These are phyloP conservation scores for Colletotrichum tropicicola DNA, from an alignment of 2,329 filamentous ascomycete species.

Conservation along the genomic window DNA sequence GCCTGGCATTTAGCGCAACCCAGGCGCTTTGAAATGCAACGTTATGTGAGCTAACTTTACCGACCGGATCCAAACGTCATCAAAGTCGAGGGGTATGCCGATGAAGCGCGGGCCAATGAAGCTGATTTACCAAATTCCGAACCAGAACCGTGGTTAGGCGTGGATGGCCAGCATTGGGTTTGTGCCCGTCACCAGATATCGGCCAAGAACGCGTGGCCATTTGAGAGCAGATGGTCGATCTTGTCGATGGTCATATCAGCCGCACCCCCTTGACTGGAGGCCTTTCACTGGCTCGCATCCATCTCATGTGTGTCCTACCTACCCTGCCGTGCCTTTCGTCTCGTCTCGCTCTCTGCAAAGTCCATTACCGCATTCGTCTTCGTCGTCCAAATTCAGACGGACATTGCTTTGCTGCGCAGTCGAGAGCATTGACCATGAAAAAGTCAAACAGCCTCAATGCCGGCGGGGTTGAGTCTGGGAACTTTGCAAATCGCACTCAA, in stretches of 20 bases:
- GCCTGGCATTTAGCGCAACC: background rate
- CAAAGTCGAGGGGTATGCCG: background rate
- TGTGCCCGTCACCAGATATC: background rate
- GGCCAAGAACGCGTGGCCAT: conserved; percentile 2
- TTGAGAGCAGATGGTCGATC: background rate
- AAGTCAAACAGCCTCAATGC: conserved; percentile 3
- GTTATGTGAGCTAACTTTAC: background rate
- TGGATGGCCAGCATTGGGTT: background rate
- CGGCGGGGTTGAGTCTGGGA: background rate
- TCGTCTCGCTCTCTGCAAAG: background rate
- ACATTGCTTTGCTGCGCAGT: background rate
- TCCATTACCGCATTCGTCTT: background rate
- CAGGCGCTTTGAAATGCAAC: background rate
- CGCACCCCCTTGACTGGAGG: no score
- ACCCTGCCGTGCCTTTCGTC: conserved; percentile 4
- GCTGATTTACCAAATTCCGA: background rate
- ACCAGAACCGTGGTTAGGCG: background rate
- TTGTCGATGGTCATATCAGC: background rate
- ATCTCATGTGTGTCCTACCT: background rate
- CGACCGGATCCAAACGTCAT: background rate
- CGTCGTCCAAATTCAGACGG: background rate
- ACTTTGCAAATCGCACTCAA: background rate
- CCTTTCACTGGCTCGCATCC: background rate
- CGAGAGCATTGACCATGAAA: conserved; percentile 1
- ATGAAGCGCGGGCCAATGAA: background rate